Percentiles rank a stretch among this genome's conserved stretches.
These are phyloP conservation scores for Suillus fuscotomentosus DNA, from an alignment of 768 basidiomycete genomes.

Conservation along the genomic window DNA sequence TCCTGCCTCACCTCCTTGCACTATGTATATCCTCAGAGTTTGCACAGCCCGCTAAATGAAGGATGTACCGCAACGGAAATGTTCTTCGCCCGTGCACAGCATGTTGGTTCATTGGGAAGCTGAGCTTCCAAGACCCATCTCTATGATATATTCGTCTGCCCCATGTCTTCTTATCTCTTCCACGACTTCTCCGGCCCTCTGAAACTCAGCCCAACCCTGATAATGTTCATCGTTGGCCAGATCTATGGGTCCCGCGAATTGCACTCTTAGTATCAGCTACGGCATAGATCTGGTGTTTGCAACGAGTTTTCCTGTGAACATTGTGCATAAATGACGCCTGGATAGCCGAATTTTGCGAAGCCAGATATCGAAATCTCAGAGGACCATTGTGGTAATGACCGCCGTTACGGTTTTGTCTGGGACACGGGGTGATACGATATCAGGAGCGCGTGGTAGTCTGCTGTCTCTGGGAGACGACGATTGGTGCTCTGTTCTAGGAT, in stretches of 20 bases:
- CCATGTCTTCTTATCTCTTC: slow-evolving; percentile 63
- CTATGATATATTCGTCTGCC: slow-evolving; percentile 51
- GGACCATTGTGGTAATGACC: slow-evolving; percentile 55
- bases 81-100: no score
- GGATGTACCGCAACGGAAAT: background rate
- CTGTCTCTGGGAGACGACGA: background rate
- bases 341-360: slow-evolving; percentile 74
- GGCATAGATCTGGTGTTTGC: slow-evolving; percentile 71
- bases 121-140: slow-evolving; percentile 61
- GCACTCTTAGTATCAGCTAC: slow-evolving; percentile 66
- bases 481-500: background rate
- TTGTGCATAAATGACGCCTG: slow-evolving; percentile 70
- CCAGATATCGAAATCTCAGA: slow-evolving; percentile 53
- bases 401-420: slow-evolving; percentile 48
- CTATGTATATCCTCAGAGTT: background rate
- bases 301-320: slow-evolving; percentile 51
- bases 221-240: background rate
- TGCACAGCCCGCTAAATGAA: background rate
- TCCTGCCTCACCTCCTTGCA: background rate
- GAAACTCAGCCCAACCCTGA: slow-evolving; percentile 55
- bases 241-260: slow-evolving; percentile 55
- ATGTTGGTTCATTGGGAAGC: background rate
- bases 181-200: slow-evolving; percentile 68
- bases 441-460: slow-evolving; percentile 56
- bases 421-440: slow-evolving; percentile 74